phyloP scores from a whole-genome alignment of 2,329 filamentous ascomycete species.

The Aspergillus sojae region DNA sequence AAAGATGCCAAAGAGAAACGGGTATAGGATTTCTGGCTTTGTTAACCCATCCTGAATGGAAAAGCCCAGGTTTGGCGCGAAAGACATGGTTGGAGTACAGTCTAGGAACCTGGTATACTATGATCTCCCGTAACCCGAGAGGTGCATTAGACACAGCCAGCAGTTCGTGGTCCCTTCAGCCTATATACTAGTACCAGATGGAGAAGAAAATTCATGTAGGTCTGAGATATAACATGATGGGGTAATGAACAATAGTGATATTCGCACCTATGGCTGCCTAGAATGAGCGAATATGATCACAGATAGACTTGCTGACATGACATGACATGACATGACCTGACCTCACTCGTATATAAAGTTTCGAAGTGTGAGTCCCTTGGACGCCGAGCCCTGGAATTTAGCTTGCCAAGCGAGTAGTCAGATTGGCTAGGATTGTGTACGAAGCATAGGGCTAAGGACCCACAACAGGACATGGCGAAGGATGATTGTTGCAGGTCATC shows the following conservation, averaged over 20 bases:
- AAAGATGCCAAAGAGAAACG: not conserved
- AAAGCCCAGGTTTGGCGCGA: not conserved
- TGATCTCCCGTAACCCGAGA: not conserved
- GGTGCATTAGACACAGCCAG: not conserved
- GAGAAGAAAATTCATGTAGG: too few relatives aligned
- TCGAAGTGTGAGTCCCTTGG: too few relatives aligned
- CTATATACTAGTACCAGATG: not conserved
- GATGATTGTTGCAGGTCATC: too few relatives aligned
- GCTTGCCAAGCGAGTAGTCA: too few relatives aligned
- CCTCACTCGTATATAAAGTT: not conserved
- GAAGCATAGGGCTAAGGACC: too few relatives aligned
- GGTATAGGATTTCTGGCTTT: not conserved
- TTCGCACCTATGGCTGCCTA: too few relatives aligned
- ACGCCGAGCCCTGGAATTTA: too few relatives aligned
- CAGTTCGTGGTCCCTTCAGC: not conserved
- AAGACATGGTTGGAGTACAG: not conserved
- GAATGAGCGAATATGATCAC: not conserved
- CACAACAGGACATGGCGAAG: too few relatives aligned
- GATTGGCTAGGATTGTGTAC: too few relatives aligned
- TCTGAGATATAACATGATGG: too few relatives aligned
- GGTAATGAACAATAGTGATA: too few relatives aligned
- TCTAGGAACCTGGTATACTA: not conserved
- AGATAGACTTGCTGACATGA: conserved; percentile 1
- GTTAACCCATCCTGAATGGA: not conserved
- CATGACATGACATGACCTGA: conserved; percentile 8